Conservation (phyloP, 495 filamentous ascomycete genomes). For the Rostrohypoxylon terebratum region DNA sequence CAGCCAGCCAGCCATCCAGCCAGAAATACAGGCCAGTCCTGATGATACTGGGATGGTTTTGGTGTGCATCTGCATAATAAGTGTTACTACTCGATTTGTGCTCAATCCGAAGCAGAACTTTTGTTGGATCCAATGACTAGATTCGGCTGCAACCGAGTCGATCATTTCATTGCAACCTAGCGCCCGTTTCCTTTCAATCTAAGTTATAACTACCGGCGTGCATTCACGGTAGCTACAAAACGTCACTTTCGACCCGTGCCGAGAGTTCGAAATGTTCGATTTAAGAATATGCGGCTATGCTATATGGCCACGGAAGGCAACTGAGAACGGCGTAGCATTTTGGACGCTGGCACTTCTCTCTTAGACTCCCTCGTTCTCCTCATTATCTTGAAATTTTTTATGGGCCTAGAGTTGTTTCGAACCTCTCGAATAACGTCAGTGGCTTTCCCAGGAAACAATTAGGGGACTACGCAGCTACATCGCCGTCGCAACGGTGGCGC, state of each 20-base stretch:
- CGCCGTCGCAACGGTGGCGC: conserved; percentile 34
- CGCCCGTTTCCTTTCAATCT: conserved; percentile 35
- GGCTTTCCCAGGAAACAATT: conserved; percentile 30
- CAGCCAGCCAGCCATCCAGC: not conserved
- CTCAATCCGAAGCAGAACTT: conserved; percentile 37
- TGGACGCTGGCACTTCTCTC: conserved; percentile 11
- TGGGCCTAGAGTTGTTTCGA: conserved; percentile 26
- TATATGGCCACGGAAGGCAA: conserved; percentile 28
- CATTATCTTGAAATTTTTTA: conserved; percentile 18
- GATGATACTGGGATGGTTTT: conserved; percentile 29
- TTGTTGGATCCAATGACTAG: conserved; percentile 42
- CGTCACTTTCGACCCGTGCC: conserved; percentile 39
- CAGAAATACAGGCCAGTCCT: not conserved
- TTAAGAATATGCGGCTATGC: conserved; percentile 25
- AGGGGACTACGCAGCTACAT: conserved; percentile 15
- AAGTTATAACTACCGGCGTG: conserved; percentile 44
- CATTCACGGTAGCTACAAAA: conserved; percentile 36
- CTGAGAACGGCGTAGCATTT: conserved; percentile 34
- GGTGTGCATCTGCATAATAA: conserved; percentile 35
- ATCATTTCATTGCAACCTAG: conserved; percentile 44
- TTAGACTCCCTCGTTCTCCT: conserved; percentile 2
- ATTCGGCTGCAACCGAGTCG: conserved; percentile 46
- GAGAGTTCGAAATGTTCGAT: conserved; percentile 31
- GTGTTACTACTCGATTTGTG: conserved; percentile 36
- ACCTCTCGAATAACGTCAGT: conserved; percentile 38